A percentile compares a stretch with the other conserved stretches of the same genome.
phyloP scores from a whole-genome alignment of 345 rosid species.

The Excoecaria agallocha region DNA sequence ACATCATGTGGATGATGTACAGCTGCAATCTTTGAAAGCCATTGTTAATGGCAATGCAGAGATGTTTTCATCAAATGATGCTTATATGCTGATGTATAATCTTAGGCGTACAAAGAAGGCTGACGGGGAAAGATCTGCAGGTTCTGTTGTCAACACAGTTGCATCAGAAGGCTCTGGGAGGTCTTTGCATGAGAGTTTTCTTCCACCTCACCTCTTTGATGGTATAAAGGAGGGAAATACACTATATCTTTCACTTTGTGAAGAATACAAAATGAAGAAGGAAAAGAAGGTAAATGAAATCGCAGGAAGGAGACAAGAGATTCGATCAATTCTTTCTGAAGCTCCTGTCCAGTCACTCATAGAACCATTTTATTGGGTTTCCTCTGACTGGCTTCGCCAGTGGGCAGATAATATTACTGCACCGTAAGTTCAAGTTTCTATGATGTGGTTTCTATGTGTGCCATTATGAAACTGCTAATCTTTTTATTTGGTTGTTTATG shows the following conservation, averaged over 20 bases:
- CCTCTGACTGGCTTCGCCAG: constrained; percentile 86
- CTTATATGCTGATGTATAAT: constrained; percentile 90
- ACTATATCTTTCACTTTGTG: constrained; percentile 52
- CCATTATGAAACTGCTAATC: not conserved
- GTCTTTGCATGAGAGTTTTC: constrained; percentile 42
- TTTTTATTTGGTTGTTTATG: not conserved
- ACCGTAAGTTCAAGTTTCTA: constrained; percentile 52
- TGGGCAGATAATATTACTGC: constrained; percentile 81
- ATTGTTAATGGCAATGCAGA: constrained; percentile 38
- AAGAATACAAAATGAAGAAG: constrained; percentile 56
- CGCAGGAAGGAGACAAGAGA: constrained; percentile 72
- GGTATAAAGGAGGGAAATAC: constrained; percentile 60
- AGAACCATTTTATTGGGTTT: constrained; percentile 74
- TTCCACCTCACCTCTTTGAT: constrained; percentile 63
- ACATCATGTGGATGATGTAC: constrained; percentile 35
- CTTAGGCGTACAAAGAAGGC: constrained; percentile 51
- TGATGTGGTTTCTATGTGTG: constrained; percentile 7
- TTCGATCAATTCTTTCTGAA: constrained; percentile 76
- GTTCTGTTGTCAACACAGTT: constrained; percentile 25
- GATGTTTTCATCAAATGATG: constrained; percentile 83
- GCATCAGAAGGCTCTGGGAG: constrained; percentile 36
- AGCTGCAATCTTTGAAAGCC: constrained; percentile 43
- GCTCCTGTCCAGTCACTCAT: constrained; percentile 69
- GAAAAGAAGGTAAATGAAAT: constrained; percentile 51
- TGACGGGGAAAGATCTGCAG: constrained; percentile 30